phyloP scores from a whole-genome alignment of 148 eudicot genomes.

The Chenopodium quinoa region DNA sequence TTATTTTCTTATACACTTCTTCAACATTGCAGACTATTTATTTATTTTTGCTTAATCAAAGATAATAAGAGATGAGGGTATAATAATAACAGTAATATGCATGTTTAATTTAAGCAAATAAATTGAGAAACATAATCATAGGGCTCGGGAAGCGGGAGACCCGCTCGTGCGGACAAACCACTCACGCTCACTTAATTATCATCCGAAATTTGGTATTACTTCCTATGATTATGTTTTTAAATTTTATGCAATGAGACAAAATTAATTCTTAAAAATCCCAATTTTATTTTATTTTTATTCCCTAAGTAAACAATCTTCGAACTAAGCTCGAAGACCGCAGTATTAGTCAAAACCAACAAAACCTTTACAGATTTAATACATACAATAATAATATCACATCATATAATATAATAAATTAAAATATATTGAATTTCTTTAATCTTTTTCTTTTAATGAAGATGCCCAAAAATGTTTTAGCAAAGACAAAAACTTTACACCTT shows the following conservation, averaged over 20 bases:
- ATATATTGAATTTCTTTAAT: not conserved
- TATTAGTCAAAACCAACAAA: constrained; percentile 24
- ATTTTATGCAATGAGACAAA: constrained; percentile 34
- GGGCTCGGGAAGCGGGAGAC: constrained; percentile 39
- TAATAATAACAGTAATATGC: constrained; percentile 6
- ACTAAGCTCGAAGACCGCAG: constrained; percentile 33
- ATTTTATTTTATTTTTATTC: not conserved
- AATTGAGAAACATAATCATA: constrained; percentile 21
- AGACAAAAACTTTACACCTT: constrained; percentile 35
- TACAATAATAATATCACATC: too few species aligned
- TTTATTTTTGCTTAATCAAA: not conserved
- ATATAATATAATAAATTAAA: not conserved
- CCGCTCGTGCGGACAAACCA: constrained; percentile 61
- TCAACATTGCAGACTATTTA: too few species aligned
- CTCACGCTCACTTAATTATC: constrained; percentile 48
- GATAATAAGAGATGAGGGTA: constrained; percentile 10
- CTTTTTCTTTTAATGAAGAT: not conserved
- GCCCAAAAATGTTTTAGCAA: constrained; percentile 1
- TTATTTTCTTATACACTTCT: too few species aligned
- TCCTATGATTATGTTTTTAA: constrained; percentile 1
- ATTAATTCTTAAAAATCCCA: not conserved
- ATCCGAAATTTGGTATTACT: constrained; percentile 1
- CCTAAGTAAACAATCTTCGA: not conserved
- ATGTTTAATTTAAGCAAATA: constrained; percentile 16
- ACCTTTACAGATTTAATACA: not conserved